Evolutionary conservation across 108 stramenopile species (phyloP).

Genomic region (Cyclotella cryptica): DNA sequence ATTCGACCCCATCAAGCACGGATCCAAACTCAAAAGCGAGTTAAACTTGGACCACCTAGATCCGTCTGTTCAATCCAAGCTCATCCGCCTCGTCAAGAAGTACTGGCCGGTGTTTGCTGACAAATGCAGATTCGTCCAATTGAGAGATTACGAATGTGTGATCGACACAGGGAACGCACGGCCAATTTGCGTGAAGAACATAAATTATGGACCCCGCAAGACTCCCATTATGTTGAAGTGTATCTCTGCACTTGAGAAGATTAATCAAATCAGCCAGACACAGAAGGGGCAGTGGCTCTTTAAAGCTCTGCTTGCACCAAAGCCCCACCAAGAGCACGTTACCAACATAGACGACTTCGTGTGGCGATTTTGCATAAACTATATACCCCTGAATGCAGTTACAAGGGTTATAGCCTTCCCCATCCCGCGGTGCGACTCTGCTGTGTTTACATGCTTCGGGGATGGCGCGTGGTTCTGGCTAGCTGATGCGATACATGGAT

Average conservation of each 20-base stretch:
- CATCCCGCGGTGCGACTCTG: not conserved
- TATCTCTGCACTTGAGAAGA: not conserved
- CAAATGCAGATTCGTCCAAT: not conserved
- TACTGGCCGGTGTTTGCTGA: slow-evolving; percentile 4
- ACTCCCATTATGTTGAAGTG: not conserved
- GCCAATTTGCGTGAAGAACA: not conserved
- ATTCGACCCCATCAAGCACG: not conserved
- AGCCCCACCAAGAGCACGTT: no score
- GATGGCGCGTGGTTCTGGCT: not conserved
- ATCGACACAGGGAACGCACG: not conserved
- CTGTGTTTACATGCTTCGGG: not conserved
- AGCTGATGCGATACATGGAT: no score
- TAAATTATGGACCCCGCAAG: no score
- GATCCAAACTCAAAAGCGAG: not conserved
- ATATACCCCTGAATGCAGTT: no score
- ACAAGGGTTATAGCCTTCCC: no score
- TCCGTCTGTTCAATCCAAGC: no score
- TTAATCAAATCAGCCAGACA: not conserved
- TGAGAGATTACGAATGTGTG: slow-evolving; percentile 7
- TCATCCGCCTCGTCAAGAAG: not conserved
- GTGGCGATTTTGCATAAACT: not conserved
- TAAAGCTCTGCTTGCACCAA: not conserved
- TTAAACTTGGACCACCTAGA: no score
- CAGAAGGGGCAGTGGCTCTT: not conserved
- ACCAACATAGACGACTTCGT: not conserved